Percentiles rank a stretch among this genome's conserved stretches.
Evolutionary conservation across 148 eudicot species (phyloP).

Genomic region (Pharnaceum exiguum): DNA sequence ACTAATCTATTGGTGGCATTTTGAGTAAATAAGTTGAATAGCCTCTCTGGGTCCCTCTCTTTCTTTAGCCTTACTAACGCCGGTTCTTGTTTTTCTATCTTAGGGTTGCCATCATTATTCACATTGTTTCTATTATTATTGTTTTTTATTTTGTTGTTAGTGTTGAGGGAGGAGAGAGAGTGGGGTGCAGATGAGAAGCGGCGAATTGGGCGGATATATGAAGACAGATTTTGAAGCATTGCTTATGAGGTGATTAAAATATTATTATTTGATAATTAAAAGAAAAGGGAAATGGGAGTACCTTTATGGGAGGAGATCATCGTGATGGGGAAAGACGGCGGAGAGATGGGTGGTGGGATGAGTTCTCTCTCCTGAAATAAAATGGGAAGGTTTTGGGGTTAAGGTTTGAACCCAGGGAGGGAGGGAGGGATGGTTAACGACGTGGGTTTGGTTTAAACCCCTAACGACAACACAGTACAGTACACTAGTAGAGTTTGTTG

Average conservation of each 20-base stretch:
- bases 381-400: neutral
- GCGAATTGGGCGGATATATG: conserved; percentile 9
- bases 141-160: neutral
- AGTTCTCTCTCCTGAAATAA: neutral
- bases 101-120: conserved; percentile 5
- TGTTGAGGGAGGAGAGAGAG: neutral
- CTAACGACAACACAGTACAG: neutral
- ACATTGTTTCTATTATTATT: conserved; percentile 1
- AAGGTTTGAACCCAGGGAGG: neutral
- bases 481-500: too few relatives aligned
- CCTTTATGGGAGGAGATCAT: too few relatives aligned
- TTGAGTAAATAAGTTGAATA: conserved; percentile 55
- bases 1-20: conserved; percentile 61
- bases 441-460: conserved; percentile 18
- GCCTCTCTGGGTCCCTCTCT: conserved; percentile 69
- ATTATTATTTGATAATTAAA: too few relatives aligned
- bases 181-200: conserved; percentile 11
- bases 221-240: conserved; percentile 11
- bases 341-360: too few relatives aligned
- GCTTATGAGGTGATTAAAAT: too few relatives aligned
- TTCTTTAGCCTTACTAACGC: conserved; percentile 57
- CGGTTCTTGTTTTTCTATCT: conserved; percentile 56
- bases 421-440: neutral
- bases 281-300: too few relatives aligned
- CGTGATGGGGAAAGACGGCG: too few relatives aligned